Evolutionary conservation across 1,284 basidiomycete genomes (phyloP), one percentile per base, ranked within the genome.

Genomic region (Papiliotrema nemorosa): DNA sequence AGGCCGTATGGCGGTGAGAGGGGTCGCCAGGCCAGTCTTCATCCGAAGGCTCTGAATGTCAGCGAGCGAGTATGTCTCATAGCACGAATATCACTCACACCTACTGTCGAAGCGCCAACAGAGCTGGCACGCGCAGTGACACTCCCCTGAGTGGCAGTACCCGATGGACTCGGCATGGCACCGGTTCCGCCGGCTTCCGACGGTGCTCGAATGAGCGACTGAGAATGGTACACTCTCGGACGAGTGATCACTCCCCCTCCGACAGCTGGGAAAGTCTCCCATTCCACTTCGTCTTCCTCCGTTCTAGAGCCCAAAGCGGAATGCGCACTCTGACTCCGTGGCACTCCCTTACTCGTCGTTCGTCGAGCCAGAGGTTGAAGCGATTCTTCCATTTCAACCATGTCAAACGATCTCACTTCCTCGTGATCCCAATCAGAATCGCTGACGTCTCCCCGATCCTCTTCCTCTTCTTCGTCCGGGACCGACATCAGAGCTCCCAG

Each of bases 221-320:
- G 86, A 0, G 84, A 82, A 64, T 88, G 87, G 54, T 82, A 82
- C 21, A 89, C 78, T 3, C 88, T 76, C 0, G 87, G 88, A 21
- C 86, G 79, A 2, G 84, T 85, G 52, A 89, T 79, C 0, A 80
- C 81, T 1, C 87, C 86, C 24, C 87, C 87, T 27, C 87, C 86
- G 10, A 88, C 83, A 13, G 87, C 86, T 1, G 86, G 85, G 53
- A 87, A 82, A 0, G 83, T 64, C 49, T 74, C 71, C 67, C 69
- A 74, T 40, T 70, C 62, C 12, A 65, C 57, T 20, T 53, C 49
- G 29, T 67, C 58, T 29, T 62, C 60, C 29, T 60, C 58, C 2
- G 53, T 49, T 27, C 26, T 37, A 44, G 49, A 39, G 47, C 50
- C 18, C 14, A 35, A 37, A 14, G 43, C 7, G 5, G 39, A 31